Conservation (phyloP, 257 asterid species). For the Lantana camara region DNA sequence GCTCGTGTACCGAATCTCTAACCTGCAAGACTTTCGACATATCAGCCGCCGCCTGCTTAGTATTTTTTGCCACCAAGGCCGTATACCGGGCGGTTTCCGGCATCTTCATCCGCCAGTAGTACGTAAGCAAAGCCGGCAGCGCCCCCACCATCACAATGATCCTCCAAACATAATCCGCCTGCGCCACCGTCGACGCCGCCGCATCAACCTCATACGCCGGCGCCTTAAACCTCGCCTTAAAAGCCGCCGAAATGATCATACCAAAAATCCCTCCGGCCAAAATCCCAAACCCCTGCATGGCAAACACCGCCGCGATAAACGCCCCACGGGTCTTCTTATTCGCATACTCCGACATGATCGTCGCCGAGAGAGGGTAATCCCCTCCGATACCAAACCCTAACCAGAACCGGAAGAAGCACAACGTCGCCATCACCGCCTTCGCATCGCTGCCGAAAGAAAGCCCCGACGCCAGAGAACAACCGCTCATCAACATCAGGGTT, state of each 20-base stretch:
- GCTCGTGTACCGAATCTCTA: too few relatives aligned
- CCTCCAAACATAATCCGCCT: conserved; percentile 54
- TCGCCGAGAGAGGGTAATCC: conserved; percentile 57
- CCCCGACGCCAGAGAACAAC: conserved; percentile 49
- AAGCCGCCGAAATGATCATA: conserved; percentile 32
- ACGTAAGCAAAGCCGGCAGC: conserved; percentile 44
- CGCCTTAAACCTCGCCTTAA: conserved; percentile 26
- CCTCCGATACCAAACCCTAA: conserved; percentile 57
- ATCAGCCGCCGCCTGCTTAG: conserved; percentile 45
- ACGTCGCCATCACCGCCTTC: conserved; percentile 44
- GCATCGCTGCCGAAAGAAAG: conserved; percentile 44
- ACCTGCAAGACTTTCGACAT: conserved; percentile 41
- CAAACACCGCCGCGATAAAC: conserved; percentile 52
- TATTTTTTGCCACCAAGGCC: conserved; percentile 47
- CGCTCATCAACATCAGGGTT: conserved; percentile 45
- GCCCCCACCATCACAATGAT: conserved; percentile 48
- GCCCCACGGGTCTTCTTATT: conserved; percentile 50
- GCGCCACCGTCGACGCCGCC: conserved; percentile 34
- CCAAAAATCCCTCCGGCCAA: conserved; percentile 46
- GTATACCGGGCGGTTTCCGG: conserved; percentile 60
- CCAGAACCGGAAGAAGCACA: conserved; percentile 56
- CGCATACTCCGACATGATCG: conserved; percentile 56
- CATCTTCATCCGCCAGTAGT: conserved; percentile 53
- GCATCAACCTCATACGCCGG: conserved; percentile 41
- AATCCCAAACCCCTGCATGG: conserved; percentile 59